Evolutionary conservation across 2,329 filamentous ascomycete genomes (phyloP).

Genomic region (Aspergillus oerlinghausenensis): DNA sequence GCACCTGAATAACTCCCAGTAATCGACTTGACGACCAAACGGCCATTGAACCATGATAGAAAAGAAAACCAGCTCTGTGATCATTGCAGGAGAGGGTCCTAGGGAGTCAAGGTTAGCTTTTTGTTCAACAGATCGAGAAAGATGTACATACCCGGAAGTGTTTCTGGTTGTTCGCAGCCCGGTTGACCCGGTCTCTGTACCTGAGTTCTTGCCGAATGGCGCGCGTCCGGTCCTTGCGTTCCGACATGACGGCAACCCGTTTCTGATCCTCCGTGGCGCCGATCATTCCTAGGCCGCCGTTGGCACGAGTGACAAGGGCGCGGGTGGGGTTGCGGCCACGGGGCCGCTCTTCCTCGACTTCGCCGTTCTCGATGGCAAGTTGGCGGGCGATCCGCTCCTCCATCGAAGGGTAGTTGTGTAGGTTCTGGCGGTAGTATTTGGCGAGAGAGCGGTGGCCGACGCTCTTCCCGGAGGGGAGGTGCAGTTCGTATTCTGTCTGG

Average conservation of each 20-base stretch:
- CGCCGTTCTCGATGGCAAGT: slow-evolving; percentile 52
- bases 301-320: slow-evolving; percentile 61
- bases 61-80: slow-evolving; percentile 3
- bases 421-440: slow-evolving; percentile 88
- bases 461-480: slow-evolving; percentile 82
- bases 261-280: slow-evolving; percentile 74
- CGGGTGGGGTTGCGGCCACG: slow-evolving; percentile 42
- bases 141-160: slow-evolving; percentile 57
- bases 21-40: background rate
- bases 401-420: slow-evolving; percentile 74
- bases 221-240: slow-evolving; percentile 64
- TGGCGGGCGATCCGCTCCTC: slow-evolving; percentile 67
- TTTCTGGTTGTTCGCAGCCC: slow-evolving; percentile 71
- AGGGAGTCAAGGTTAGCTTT: slow-evolving; percentile 15
- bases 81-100: slow-evolving; percentile 53
- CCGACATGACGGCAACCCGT: slow-evolving; percentile 59
- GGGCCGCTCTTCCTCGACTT: slow-evolving; percentile 43
- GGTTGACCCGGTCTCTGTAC: slow-evolving; percentile 67
- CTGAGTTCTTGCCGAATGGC: slow-evolving; percentile 59
- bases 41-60: background rate
- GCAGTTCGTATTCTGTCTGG: slow-evolving; percentile 88
- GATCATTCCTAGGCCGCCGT: slow-evolving; percentile 71
- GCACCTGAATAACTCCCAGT: background rate
- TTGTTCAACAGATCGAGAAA: background rate
- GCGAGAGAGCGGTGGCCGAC: slow-evolving; percentile 86